Percentiles rank a stretch among this genome's conserved stretches.
These are phyloP conservation scores for Kluyveromyces dobzhanskii DNA, from an alignment of 805 yeast genomes.

Conservation along the genomic window DNA sequence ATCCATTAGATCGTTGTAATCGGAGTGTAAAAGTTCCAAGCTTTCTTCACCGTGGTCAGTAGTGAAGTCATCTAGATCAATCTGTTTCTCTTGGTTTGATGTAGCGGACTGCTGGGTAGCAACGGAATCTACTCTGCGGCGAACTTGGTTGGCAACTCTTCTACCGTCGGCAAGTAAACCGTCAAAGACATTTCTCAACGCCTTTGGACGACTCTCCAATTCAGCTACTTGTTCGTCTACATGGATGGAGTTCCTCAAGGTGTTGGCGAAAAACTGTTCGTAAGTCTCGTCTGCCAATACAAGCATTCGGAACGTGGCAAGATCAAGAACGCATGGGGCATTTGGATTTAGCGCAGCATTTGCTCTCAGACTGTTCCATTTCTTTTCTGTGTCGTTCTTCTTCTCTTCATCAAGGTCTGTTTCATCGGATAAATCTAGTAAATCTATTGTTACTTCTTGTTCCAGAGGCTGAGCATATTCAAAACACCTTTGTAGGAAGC, in stretches of 20 bases:
- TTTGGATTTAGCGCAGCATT: conserved; percentile 80
- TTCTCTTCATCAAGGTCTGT: conserved; percentile 21
- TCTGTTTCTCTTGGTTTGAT: conserved; percentile 14
- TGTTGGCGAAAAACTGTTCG: conserved; percentile 70
- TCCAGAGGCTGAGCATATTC: conserved; percentile 78
- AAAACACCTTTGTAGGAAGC: conserved; percentile 77
- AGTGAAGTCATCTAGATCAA: conserved; percentile 27
- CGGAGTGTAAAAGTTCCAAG: conserved; percentile 19
- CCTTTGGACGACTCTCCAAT: conserved; percentile 40
- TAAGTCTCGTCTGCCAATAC: conserved; percentile 88
- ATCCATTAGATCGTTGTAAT: conserved; percentile 24
- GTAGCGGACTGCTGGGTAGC: conserved; percentile 29
- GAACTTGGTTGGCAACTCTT: conserved; percentile 82
- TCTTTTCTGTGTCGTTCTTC: conserved; percentile 19
- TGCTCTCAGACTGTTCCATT: conserved; percentile 37
- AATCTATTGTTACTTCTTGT: conserved; percentile 30
- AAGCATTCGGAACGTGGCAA: conserved; percentile 93
- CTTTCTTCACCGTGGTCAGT: conserved; percentile 23
- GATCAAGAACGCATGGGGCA: conserved; percentile 62
- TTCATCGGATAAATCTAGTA: conserved; percentile 38
- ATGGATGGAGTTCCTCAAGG: conserved; percentile 61
- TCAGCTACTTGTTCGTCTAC: conserved; percentile 44
- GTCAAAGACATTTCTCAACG: conserved; percentile 80
- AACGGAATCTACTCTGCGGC: conserved; percentile 76
- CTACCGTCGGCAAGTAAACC: conserved; percentile 88